Conservation (phyloP, 2,329 filamentous ascomycete species). For the Verruconis gallopava region DNA sequence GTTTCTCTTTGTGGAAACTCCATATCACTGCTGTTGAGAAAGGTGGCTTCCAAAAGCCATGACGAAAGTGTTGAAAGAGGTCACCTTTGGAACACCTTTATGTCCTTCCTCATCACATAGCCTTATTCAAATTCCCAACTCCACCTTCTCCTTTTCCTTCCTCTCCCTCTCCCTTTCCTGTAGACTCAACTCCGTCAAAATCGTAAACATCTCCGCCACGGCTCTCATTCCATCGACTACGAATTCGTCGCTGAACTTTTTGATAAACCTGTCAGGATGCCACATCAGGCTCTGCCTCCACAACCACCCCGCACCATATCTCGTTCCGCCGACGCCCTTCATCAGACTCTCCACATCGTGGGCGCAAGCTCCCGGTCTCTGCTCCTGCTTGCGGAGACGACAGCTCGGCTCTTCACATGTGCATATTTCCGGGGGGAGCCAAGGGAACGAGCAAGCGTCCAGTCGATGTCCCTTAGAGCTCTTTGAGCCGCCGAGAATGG, state of each 20-base stretch:
- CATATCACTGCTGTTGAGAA: too few species aligned
- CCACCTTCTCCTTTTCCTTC: conserved; percentile 1
- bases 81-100: too few species aligned
- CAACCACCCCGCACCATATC: conserved; percentile 4
- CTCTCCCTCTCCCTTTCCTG: conserved; percentile 7
- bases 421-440: conserved; percentile 1
- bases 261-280: conserved; percentile 8
- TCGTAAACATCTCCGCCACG: conserved; percentile 8
- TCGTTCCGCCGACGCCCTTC: background rate
- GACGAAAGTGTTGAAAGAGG: too few species aligned
- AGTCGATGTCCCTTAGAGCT: too few species aligned
- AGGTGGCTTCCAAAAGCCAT: too few species aligned
- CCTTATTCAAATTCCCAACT: too few species aligned
- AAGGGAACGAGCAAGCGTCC: background rate
- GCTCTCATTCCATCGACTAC: background rate
- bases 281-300: conserved; percentile 5
- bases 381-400: conserved; percentile 6
- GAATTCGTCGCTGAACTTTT: conserved; percentile 1
- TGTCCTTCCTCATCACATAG: too few species aligned
- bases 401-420: conserved; percentile 4
- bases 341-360: conserved; percentile 7
- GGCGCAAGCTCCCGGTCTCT: conserved; percentile 3
- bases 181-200: conserved; percentile 2
- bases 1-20: too few species aligned
- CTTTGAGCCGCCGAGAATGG: too few species aligned